Base-by-base conservation (phyloP, 2,329 filamentous ascomycete genomes). In the Ascomycota sp. region DNA sequence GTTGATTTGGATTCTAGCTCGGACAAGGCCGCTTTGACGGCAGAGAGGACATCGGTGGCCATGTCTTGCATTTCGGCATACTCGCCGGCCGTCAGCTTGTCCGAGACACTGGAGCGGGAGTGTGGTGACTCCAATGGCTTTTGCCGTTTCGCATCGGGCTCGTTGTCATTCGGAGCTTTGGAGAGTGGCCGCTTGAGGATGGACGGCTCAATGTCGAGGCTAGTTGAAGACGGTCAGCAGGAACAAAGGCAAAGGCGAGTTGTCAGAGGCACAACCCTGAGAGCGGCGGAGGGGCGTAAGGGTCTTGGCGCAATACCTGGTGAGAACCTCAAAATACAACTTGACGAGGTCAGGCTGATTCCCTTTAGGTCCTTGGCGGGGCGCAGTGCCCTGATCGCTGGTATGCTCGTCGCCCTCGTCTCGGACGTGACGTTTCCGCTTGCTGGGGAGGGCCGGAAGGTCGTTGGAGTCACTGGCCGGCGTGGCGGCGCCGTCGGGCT, bases 41-140 rank as follows among this genome's bases (percentile, higher is more conserved):
- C 57, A 20, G 52, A 42, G 40, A 60, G 54, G 25, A 75, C 46
- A 36, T 75, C 71, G 30, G 59, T 48, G 11, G 77, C 65, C 25
- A 80, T 56, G 36, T 77, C 69, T 20, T 78, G 73, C 27, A 83
- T 52, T 37, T 65, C 63, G 19, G 59, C 57, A 44, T 76, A 75
- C 21, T 45, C 47, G 38, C 61, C 56, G 29, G 55, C 51, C 17
- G 51, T 46, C 30, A 66, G 53, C 52, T 69, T 72, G 40, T 68
- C 63, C 33, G 57, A 51, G 35, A 74, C 63, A 35, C 57, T 62
- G 12, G 40, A 40, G n/a, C 39, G 36, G 23, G 51, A 41, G n/a
- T n/a, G n/a, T 22, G 47, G 42, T 3, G 45, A 46, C 27, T 63
- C 59, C 29, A 59, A 55, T 2, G 66, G 58, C 46, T 69, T 74